phyloP scores from a whole-genome alignment of 2,329 filamentous ascomycete genomes.

The Diaporthe sp. region DNA sequence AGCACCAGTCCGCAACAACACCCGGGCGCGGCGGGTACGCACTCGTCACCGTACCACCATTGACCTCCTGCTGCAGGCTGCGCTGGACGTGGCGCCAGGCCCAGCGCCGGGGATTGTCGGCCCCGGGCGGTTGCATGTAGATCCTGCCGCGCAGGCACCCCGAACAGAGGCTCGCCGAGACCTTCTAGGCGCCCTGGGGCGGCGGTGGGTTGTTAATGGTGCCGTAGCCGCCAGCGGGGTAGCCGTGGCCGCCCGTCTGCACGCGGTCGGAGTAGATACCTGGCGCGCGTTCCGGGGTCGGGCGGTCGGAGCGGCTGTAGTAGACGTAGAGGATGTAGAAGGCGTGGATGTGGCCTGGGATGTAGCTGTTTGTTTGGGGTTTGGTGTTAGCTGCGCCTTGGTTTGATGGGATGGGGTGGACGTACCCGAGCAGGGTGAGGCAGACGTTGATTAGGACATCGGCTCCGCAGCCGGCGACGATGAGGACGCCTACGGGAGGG shows the following conservation, averaged over 20 bases:
- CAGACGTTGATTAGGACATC: constrained; percentile 77
- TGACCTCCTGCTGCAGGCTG: not conserved
- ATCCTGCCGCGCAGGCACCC: not conserved
- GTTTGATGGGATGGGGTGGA: not conserved
- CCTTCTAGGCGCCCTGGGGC: constrained; percentile 1
- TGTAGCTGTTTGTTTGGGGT: constrained; percentile 62
- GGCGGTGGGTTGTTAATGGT: constrained; percentile 31
- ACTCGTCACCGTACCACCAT: not conserved
- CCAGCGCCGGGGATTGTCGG: not conserved
- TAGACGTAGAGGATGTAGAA: constrained; percentile 89
- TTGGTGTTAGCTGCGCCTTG: not conserved
- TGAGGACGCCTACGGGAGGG: constrained; percentile 74
- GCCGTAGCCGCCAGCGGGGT: constrained; percentile 46
- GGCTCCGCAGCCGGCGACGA: constrained; percentile 73
- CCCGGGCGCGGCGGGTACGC: not conserved
- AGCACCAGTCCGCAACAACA: not conserved
- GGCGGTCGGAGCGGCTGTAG: constrained; percentile 78
- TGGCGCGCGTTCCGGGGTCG: constrained; percentile 67
- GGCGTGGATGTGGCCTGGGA: constrained; percentile 84
- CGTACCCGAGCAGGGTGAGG: constrained; percentile 73
- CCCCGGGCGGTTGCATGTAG: not conserved
- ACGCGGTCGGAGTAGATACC: constrained; percentile 80
- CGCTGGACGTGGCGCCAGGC: not conserved
- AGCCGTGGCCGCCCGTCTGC: constrained; percentile 79
- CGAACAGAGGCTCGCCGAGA: not conserved